A percentile compares a stretch with the other conserved stretches of the same genome.
phyloP scores from a whole-genome alignment of 2,329 filamentous ascomycete genomes.

The Trichoderma sp. region DNA sequence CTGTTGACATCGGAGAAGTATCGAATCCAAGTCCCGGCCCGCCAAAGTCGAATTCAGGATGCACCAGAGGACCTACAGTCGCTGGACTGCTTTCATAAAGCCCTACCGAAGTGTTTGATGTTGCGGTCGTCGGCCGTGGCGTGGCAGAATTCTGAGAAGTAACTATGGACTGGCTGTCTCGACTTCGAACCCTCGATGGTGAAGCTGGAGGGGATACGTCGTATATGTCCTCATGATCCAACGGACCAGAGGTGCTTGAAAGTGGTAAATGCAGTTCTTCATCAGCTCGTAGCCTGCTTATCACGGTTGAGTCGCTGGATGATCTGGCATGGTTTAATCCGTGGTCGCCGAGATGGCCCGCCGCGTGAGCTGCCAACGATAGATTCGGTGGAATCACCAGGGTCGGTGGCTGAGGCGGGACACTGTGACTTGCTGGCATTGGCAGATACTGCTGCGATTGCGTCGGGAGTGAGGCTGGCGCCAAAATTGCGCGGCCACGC shows the following conservation, averaged over 20 bases:
- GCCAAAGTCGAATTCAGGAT: neutral
- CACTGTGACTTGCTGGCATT: neutral
- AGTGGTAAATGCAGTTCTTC: conserved; percentile 33
- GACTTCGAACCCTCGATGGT: conserved; percentile 29
- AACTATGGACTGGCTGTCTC: conserved; percentile 17
- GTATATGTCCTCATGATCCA: conserved; percentile 43
- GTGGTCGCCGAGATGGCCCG: neutral
- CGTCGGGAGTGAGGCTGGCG: conserved; percentile 13
- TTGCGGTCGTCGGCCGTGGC: neutral
- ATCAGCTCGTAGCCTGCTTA: conserved; percentile 29
- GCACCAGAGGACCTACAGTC: neutral
- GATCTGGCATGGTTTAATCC: conserved; percentile 36
- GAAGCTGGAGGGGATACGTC: conserved; percentile 50
- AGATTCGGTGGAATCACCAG: neutral
- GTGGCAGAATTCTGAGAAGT: conserved; percentile 22
- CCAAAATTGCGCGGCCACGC: conserved; percentile 49
- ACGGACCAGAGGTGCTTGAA: conserved; percentile 34
- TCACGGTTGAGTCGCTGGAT: conserved; percentile 39
- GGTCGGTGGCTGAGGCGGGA: neutral
- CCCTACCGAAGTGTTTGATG: neutral
- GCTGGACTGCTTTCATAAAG: neutral
- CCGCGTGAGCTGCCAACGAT: neutral
- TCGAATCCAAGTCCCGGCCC: neutral
- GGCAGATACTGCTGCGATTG: neutral
- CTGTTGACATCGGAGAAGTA: conserved; percentile 16